These are phyloP conservation scores for Diaporthe helianthi DNA, from an alignment of 2,329 filamentous ascomycete species.

Conservation along the genomic window DNA sequence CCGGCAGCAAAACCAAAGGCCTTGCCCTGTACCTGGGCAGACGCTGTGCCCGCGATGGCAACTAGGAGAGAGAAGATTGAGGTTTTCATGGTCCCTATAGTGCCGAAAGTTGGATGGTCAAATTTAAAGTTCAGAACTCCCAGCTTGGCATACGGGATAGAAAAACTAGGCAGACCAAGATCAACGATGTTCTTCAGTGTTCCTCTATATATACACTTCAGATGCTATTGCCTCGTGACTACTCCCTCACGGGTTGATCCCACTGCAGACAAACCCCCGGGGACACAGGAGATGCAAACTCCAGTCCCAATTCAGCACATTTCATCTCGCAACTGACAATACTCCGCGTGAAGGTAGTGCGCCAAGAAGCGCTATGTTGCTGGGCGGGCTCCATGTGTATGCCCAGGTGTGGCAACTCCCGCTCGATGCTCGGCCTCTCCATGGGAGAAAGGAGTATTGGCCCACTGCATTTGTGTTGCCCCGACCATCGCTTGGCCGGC, in stretches of 20 bases:
- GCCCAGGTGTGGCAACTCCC: neutral
- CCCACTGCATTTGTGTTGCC: neutral
- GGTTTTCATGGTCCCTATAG: neutral
- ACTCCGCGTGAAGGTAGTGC: neutral
- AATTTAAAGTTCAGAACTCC: neutral
- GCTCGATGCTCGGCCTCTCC: no score
- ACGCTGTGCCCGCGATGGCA: neutral
- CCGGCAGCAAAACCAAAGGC: slow-evolving; percentile 50
- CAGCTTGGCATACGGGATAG: neutral
- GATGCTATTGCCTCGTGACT: neutral
- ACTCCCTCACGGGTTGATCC: neutral
- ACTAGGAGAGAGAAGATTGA: neutral
- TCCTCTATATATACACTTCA: neutral
- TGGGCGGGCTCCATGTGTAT: slow-evolving; percentile 5
- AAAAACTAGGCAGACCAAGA: neutral
- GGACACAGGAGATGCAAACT: neutral
- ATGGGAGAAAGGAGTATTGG: neutral
- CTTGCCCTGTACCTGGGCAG: slow-evolving; percentile 4
- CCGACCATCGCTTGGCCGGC: no score
- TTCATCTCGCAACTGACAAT: slow-evolving; percentile 4
- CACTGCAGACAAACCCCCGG: neutral
- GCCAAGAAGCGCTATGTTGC: slow-evolving; percentile 7
- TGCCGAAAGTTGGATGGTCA: neutral
- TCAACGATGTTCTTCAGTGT: neutral
- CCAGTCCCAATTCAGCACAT: neutral